phyloP scores from a whole-genome alignment of 495 filamentous ascomycete genomes.

The Trichoderma orchidacearum region DNA sequence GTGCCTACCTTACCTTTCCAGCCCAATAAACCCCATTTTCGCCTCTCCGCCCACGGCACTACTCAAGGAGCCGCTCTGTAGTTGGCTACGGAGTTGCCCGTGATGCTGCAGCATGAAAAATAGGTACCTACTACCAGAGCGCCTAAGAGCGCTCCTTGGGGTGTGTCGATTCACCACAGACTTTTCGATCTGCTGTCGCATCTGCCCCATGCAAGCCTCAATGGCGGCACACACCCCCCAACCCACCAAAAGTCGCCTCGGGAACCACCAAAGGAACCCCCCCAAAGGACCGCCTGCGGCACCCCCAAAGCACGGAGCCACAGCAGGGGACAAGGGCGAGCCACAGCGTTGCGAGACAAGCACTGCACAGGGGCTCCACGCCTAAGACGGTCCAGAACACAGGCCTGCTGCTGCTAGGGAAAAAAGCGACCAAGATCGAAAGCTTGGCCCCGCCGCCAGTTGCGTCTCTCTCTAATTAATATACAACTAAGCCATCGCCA shows the following conservation, averaged over 20 bases:
- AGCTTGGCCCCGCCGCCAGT: not conserved
- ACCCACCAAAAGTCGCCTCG: not conserved
- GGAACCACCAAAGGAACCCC: not conserved
- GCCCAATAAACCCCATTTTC: too few relatives aligned
- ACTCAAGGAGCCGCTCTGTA: too few relatives aligned
- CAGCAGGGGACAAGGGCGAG: slow-evolving; percentile 1
- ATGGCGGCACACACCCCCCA: not conserved
- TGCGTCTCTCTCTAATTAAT: slow-evolving; percentile 1
- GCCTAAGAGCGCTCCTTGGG: not conserved
- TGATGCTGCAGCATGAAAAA: not conserved
- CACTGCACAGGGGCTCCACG: not conserved
- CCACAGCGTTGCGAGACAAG: not conserved
- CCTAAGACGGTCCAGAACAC: not conserved
- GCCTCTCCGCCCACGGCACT: too few relatives aligned
- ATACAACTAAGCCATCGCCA: not conserved
- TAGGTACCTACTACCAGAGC: not conserved
- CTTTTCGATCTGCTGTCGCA: slow-evolving; percentile 1
- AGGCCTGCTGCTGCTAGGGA: not conserved
- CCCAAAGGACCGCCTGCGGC: not conserved
- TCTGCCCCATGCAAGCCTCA: not conserved
- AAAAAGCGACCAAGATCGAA: not conserved
- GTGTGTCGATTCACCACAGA: not conserved
- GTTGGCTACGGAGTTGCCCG: too few relatives aligned
- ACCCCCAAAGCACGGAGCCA: slow-evolving; percentile 1
- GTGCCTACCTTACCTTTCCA: too few relatives aligned